Evolutionary conservation across 2,329 filamentous ascomycete species (phyloP), one percentile per base, ranked within the genome.

Genomic region (Phialemoniopsis sp.): DNA sequence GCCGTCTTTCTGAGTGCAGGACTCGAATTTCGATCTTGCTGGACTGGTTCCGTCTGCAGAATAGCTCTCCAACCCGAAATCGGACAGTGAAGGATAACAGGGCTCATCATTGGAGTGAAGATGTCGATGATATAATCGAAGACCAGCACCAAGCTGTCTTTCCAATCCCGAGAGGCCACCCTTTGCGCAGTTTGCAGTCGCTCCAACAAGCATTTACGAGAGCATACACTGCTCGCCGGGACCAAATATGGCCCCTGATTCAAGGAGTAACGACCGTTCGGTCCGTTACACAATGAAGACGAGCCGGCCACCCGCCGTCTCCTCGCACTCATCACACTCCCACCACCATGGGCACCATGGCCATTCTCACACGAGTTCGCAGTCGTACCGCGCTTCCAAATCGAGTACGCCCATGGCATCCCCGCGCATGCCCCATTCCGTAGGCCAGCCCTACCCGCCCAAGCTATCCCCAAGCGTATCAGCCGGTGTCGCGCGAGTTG

Each of bases 381-480:
- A 68, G 39, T 55, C 66, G 5, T 60, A 57, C 42, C 55, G 61
- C 37, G 48, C 59, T 26, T 57, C 59, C 41, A 73, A 66, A 45
- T 56, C 71, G 38, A 57, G 68, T 5, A 79, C 78, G 1, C 77
- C 80, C 4, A 42, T 67, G 32, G 63, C 70, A 13, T 78, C 78
- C 6, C 72, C 76, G 32, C 66, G 68, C 36, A 62, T 66, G 45
- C 64, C 72, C 14, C 68, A 71, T 44, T 76, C 78, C 3, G 73
- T 73, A 36, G 74, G 76, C 46, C 76, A 81, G 54, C 57, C 68
- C 16, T 63, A 72, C 28, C 70, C 76, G 3, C 75, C 76, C 6
- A 72, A 67, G 44, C 56, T 72, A 6, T 73, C 75, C 3, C 70
- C 72, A 3, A 44, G 48, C 31, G 34, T 26, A 6, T 26, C 42